Base-by-base conservation (phyloP, 2,329 filamentous ascomycete genomes). In the Pyrenochaeta sp. region DNA sequence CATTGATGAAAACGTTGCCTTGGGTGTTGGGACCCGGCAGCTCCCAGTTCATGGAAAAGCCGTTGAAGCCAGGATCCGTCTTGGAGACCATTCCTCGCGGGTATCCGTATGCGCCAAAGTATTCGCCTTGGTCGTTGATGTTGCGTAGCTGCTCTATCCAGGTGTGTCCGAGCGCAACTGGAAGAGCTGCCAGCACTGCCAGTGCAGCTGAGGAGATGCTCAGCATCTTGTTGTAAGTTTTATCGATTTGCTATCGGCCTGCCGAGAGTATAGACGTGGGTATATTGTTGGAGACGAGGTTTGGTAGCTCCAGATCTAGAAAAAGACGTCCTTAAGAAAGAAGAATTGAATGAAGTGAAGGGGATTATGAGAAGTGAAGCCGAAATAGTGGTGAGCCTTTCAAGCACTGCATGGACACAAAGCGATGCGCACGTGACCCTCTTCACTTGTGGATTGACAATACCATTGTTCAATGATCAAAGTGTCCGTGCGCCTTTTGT, bases 111-210 rank as follows among this genome's bases (percentile, higher is more conserved):
- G 79, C 69, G 19, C 88, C 88, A 14, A 85, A 75, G 66, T 91
- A 90, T 22, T 83, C 83, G 41, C 91, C 92, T 60, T 90, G 88
- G 19, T 82, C 69, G 39, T 84, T 82, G 67, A 96, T 85, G 44
- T 84, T 83, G 50, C 78, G 82, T 35, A 93, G 77, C 60, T 86
- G 78, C 72, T 96, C 91, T 34, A 93, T 81, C 92, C 92, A 96
- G 13, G 85, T 87, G 72, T 96, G 93, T 6, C 58, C 66, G 28
- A 55, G 17, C 11, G 53, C 56, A 17, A 51, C 28, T 4, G 62
- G 59, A 4, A 50, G 49, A 44, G 55, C 47, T 29, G 46, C 52
- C 39, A 65, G 38, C 36, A 44, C 58, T 24, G 55, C 58, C 14
- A 57, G 17, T 21, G 50, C 24, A 11, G 51, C 35, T 29, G 35